Percentiles rank a stretch among this genome's conserved stretches.
phyloP scores from a whole-genome alignment of 2,329 filamentous ascomycete species.

The Alternaria metachromatica region DNA sequence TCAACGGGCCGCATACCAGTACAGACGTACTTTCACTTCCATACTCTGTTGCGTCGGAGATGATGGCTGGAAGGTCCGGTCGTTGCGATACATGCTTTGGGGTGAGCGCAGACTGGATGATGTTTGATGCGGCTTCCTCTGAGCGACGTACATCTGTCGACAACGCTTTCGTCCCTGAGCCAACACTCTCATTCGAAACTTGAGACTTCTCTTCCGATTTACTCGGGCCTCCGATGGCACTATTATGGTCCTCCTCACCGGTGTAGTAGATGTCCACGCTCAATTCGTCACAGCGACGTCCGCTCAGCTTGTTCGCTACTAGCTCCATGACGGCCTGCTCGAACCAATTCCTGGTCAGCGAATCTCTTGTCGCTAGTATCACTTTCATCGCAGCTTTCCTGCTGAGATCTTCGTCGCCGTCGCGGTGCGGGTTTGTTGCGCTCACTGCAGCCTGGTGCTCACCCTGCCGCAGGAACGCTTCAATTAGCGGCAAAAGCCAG shows the following conservation, averaged over 20 bases:
- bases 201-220: not conserved
- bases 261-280: slow-evolving; percentile 36
- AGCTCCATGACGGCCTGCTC: slow-evolving; percentile 38
- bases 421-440: not conserved
- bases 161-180: not conserved
- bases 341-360: slow-evolving; percentile 47
- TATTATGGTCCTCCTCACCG: slow-evolving; percentile 24
- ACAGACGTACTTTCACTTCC: slow-evolving; percentile 38
- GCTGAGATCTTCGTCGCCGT: not conserved
- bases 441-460: not conserved
- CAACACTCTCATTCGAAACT: not conserved
- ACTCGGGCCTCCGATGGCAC: not conserved
- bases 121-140: not conserved
- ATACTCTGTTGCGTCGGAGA: slow-evolving; percentile 22
- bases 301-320: slow-evolving; percentile 25
- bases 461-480: slow-evolving; percentile 29
- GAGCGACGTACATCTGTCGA: not conserved
- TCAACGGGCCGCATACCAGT: slow-evolving; percentile 54
- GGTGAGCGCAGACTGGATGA: slow-evolving; percentile 7
- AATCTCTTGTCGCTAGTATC: slow-evolving; percentile 48
- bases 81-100: slow-evolving; percentile 33
- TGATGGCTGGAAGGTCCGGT: slow-evolving; percentile 43
- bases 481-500: slow-evolving; percentile 59
- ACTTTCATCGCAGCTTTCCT: slow-evolving; percentile 22
- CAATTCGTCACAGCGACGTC: slow-evolving; percentile 16